Percentiles rank a stretch among this genome's conserved stretches.
phyloP scores from a whole-genome alignment of 129 eudicot genomes.

The Artemisia argyi region DNA sequence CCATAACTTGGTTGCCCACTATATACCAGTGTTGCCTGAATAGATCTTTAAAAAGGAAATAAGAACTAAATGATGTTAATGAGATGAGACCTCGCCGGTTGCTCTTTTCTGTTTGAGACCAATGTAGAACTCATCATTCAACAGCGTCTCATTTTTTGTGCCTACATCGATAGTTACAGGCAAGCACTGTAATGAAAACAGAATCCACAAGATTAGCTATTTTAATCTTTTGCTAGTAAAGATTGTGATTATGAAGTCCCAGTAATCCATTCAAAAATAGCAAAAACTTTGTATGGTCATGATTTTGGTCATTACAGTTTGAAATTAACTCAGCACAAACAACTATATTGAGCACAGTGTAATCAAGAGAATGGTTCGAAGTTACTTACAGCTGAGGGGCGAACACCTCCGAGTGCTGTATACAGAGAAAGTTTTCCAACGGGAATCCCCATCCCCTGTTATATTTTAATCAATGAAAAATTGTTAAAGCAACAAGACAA shows the following conservation, averaged over 20 bases:
- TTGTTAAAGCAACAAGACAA: neutral
- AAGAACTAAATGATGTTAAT: neutral
- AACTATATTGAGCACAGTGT: neutral
- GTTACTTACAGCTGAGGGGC: slow-evolving; percentile 81
- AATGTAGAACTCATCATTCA: slow-evolving; percentile 88
- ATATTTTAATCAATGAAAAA: neutral
- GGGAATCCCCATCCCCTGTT: slow-evolving; percentile 97
- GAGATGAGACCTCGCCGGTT: slow-evolving; percentile 70
- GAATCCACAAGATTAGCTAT: neutral
- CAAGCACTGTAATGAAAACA: slow-evolving; percentile 55
- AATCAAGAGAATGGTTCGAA: neutral
- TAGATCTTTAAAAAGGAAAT: neutral
- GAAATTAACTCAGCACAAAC: neutral
- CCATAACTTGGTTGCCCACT: neutral
- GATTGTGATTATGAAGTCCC: too few relatives aligned
- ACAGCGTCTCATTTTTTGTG: slow-evolving; percentile 75
- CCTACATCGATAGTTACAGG: slow-evolving; percentile 95
- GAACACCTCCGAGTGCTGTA: slow-evolving; percentile 98
- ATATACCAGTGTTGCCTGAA: neutral
- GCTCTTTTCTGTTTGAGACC: slow-evolving; percentile 88
- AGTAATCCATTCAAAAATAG: neutral
- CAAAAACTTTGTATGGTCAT: too few relatives aligned
- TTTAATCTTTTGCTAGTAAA: neutral
- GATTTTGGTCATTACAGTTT: too few relatives aligned
- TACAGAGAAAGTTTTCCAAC: slow-evolving; percentile 91